These are phyloP conservation scores for Apiospora arundinis DNA, from an alignment of 2,329 filamentous ascomycete genomes.

Conservation along the genomic window DNA sequence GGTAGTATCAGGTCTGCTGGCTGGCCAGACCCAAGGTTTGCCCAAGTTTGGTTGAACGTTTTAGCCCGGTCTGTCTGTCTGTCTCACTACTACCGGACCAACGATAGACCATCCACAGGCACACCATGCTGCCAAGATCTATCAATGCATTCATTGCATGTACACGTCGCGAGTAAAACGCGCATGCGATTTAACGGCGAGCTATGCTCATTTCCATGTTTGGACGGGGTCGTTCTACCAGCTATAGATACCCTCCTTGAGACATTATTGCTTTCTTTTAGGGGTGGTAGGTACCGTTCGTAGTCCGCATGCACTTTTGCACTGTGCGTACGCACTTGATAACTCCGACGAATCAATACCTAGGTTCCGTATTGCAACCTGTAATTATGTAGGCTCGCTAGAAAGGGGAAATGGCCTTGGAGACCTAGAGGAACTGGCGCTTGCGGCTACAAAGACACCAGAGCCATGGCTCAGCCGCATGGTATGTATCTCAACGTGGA, in stretches of 20 bases:
- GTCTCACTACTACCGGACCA: not conserved
- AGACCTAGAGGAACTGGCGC: too few species aligned
- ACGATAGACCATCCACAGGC: not conserved
- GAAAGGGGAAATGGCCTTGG: too few species aligned
- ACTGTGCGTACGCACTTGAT: not conserved
- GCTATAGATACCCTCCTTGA: not conserved
- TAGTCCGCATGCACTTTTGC: not conserved
- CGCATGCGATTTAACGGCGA: not conserved
- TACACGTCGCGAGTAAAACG: not conserved
- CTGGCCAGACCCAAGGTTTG: not conserved
- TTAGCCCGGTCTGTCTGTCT: constrained; percentile 1
- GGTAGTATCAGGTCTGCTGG: not conserved
- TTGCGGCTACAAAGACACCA: too few species aligned
- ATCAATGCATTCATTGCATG: constrained; percentile 10
- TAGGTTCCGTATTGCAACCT: too few species aligned
- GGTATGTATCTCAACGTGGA: too few species aligned
- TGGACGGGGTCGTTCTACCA: not conserved
- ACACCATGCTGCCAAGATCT: not conserved
- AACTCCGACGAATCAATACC: not conserved
- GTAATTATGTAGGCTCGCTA: not conserved
- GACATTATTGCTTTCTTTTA: not conserved
- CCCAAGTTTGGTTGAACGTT: not conserved
- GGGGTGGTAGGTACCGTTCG: not conserved
- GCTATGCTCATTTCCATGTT: not conserved
- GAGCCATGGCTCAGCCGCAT: too few species aligned